phyloP scores from a whole-genome alignment of 2,329 filamentous ascomycete genomes.

The Lachnellula hyalina region DNA sequence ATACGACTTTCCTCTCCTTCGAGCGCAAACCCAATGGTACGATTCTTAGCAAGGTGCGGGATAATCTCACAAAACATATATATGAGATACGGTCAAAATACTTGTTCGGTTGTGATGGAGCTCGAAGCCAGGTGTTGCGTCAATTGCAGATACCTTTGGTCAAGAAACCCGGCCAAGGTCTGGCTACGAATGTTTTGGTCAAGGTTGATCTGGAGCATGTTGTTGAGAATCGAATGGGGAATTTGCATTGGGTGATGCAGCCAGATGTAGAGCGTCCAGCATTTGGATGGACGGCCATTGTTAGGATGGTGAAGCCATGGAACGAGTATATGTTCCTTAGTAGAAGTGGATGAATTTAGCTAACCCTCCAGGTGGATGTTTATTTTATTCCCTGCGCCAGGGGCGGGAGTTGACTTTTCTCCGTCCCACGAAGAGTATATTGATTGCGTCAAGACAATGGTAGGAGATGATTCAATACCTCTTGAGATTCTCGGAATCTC shows the following conservation, averaged over 20 bases:
- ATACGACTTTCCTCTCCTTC: slow-evolving; percentile 36
- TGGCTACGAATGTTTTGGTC: slow-evolving; percentile 45
- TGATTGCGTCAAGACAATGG: slow-evolving; percentile 41
- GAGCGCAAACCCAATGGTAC: slow-evolving; percentile 15
- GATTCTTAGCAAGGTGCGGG: slow-evolving; percentile 32
- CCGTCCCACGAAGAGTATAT: slow-evolving; percentile 44
- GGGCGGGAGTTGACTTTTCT: slow-evolving; percentile 34
- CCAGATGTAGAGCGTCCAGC: slow-evolving; percentile 46
- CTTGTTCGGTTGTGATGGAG: slow-evolving; percentile 55
- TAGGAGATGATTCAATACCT: slow-evolving; percentile 48
- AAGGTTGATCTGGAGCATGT: slow-evolving; percentile 46
- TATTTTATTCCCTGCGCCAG: slow-evolving; percentile 43
- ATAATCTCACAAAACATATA: slow-evolving; percentile 32
- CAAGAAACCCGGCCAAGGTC: slow-evolving; percentile 40
- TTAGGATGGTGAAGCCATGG: slow-evolving; percentile 60
- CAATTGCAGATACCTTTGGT: slow-evolving; percentile 43
- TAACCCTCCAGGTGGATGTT: slow-evolving; percentile 45
- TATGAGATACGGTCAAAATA: slow-evolving; percentile 49
- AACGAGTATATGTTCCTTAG: slow-evolving; percentile 36
- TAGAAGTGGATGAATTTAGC: background rate
- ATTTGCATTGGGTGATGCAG: slow-evolving; percentile 56
- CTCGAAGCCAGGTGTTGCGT: slow-evolving; percentile 39
- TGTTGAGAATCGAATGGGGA: slow-evolving; percentile 46
- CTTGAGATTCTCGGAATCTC: slow-evolving; percentile 48
- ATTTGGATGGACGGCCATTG: slow-evolving; percentile 45